These are phyloP conservation scores for Phascolomyces articulosus DNA, from an alignment of 371 early-diverging fungal species.

Conservation along the genomic window DNA sequence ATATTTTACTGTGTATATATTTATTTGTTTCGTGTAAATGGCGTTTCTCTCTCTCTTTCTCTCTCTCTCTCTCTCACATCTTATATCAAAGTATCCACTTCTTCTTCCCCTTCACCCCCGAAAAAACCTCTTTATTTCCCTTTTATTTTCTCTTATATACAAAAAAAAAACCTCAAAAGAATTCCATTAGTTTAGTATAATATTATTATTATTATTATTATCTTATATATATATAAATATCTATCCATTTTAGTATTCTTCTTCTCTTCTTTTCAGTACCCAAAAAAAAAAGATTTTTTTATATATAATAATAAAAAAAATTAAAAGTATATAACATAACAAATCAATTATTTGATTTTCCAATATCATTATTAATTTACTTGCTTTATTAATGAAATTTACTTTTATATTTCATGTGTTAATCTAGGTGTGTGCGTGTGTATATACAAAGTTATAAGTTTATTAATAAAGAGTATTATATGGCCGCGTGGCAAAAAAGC, in stretches of 20 bases:
- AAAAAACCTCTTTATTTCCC: not conserved
- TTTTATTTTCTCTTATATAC: too few species aligned
- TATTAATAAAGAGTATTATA: too few species aligned
- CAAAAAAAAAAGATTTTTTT: conserved; percentile 5
- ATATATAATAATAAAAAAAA: too few species aligned
- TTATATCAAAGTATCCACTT: not conserved
- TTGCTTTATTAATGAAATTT: not conserved
- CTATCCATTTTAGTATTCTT: too few species aligned
- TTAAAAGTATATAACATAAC: not conserved
- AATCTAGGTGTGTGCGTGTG: too few species aligned
- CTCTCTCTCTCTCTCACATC: not conserved
- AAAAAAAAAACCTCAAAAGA: not conserved
- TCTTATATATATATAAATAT: too few species aligned
- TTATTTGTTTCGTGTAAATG: conserved; percentile 13
- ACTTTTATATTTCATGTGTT: not conserved
- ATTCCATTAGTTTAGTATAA: not conserved
- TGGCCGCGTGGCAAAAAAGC: not conserved
- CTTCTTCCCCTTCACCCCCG: not conserved
- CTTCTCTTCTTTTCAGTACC: not conserved
- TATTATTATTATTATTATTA: too few species aligned
- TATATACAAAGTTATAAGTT: too few species aligned
- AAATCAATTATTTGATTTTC: too few species aligned
- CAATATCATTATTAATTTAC: not conserved
- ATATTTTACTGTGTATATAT: conserved; percentile 11
- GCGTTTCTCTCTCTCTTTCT: not conserved